Evolutionary conservation across 257 asterid genomes (phyloP).

Genomic region (Coffea eugenioides): DNA sequence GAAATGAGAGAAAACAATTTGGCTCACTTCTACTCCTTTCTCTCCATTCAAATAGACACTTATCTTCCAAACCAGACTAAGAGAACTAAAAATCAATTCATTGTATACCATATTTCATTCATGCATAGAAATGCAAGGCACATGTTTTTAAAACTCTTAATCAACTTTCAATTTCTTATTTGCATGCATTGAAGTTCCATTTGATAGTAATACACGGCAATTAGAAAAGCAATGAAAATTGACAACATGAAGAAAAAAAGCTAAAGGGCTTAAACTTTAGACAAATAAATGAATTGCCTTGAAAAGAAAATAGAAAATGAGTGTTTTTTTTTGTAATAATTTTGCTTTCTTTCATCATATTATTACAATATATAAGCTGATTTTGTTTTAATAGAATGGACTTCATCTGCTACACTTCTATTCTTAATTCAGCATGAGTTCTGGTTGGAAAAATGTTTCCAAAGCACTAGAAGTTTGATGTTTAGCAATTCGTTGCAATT

Average conservation of each 20-base stretch:
- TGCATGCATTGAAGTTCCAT: neutral
- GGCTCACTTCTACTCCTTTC: neutral
- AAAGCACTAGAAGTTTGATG: too few species aligned
- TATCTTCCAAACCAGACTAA: neutral
- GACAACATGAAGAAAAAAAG: neutral
- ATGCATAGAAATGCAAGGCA: neutral
- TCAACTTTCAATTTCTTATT: neutral
- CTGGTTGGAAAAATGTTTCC: too few species aligned
- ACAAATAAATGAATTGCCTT: too few species aligned
- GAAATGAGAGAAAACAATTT: neutral
- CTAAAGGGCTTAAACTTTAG: neutral
- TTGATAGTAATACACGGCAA: neutral
- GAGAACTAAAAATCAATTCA: neutral
- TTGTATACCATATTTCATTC: neutral
- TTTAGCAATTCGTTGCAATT: too few species aligned
- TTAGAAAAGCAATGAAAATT: neutral
- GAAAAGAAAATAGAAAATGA: too few species aligned
- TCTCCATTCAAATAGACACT: neutral
- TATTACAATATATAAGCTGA: too few species aligned
- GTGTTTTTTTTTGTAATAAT: too few species aligned
- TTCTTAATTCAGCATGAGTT: too few species aligned
- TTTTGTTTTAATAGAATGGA: too few species aligned
- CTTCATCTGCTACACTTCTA: too few species aligned
- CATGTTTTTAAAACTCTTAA: neutral
- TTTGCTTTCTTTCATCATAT: too few species aligned